Evolutionary conservation across 1,284 basidiomycete species (phyloP), one percentile per base, ranked within the genome.

Genomic region (Trametes pubescens): DNA sequence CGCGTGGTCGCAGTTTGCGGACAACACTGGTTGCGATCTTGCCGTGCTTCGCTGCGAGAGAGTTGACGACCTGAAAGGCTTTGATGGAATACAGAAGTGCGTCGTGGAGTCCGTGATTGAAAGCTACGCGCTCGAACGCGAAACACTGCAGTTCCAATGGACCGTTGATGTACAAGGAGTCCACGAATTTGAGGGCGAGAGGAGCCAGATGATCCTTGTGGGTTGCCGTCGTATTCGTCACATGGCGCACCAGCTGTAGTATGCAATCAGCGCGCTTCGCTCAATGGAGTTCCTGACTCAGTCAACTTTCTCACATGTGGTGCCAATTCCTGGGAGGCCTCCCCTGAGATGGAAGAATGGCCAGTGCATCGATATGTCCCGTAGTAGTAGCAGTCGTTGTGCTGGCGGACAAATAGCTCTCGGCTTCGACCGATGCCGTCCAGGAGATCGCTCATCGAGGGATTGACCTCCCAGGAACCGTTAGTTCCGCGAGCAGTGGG

Each of bases 341-440:
- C 40, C 14, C 6, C 6, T 2, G 40, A 43, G 40, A 43, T 34
- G 16, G 48, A 13, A 0, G 40, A 40, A 22, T 14, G 24, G 8
- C 57, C 51, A 37, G 46, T 35, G 18, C 55, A 57, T 16, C 22
- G 35, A 16, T 66, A 66, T 1, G 65, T 66, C 14, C 65, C 65
- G 40, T 58, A 61, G 47, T 66, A 66, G 34, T 60, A 61, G 55
- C 61, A 63, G 4, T 58, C 18, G 9, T 58, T n/a, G 13, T 51
- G 21, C 1, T 21, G 37, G 16, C 43, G 29, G 37, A 26, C 48
- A 32, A 66, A 11, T 10, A 66, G 22, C 34, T 66, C 61, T 38
- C 47, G 52, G 7, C 22, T 4, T 7, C 40, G 34, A 5, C 26
- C 38, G 9, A n/a, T 37, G 24, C 26, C 43, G 38, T 44, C 38